phyloP scores from a whole-genome alignment of 768 basidiomycete species.

The Crucibulum laeve region DNA sequence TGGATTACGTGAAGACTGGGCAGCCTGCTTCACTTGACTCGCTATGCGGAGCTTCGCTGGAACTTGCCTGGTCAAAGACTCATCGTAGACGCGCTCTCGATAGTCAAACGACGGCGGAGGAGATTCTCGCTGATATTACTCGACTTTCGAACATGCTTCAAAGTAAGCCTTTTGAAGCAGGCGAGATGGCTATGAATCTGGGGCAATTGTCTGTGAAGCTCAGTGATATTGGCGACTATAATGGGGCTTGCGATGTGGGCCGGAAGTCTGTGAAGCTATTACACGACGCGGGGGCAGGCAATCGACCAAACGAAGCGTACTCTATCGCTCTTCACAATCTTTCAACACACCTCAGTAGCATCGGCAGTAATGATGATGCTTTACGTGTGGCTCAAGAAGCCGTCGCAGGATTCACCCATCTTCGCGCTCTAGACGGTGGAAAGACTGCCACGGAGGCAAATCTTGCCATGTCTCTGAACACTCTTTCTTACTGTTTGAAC shows the following conservation, averaged over 20 bases:
- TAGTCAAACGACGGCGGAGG: neutral
- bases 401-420: neutral
- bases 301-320: neutral
- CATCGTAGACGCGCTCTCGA: neutral
- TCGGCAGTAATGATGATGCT: neutral
- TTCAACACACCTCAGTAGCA: neutral
- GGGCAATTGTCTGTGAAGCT: neutral
- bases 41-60: too few species aligned
- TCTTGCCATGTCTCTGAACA: neutral
- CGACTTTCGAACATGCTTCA: neutral
- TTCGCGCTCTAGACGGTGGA: neutral
- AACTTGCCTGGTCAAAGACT: neutral
- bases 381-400: neutral
- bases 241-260: neutral
- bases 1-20: too few species aligned
- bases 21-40: too few species aligned
- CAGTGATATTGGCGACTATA: neutral
- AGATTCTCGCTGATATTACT: neutral
- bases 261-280: neutral
- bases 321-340: neutral
- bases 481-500: neutral
- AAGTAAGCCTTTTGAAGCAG: neutral
- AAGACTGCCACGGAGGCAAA: neutral
- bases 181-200: neutral
- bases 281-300: neutral